These are phyloP conservation scores for Zygosaccharomyces pseudobailii DNA, from an alignment of 1,139 yeast species.

Conservation along the genomic window DNA sequence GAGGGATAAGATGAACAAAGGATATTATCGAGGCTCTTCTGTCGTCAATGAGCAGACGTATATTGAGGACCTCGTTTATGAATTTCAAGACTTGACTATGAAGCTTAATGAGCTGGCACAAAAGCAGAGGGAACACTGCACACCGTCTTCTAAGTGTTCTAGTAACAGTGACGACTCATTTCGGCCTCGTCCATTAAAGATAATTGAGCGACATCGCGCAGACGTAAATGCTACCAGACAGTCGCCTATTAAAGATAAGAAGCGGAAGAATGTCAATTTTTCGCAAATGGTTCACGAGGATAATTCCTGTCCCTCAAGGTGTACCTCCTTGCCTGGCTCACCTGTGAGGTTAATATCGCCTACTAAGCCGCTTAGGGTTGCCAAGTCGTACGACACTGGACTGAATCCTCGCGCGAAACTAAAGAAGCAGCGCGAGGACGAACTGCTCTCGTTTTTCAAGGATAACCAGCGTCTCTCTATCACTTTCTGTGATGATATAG, in stretches of 20 bases:
- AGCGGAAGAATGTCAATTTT: constrained; percentile 6
- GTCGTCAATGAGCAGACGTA: constrained; percentile 10
- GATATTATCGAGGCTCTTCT: constrained; percentile 10
- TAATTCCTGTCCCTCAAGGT: constrained; percentile 5
- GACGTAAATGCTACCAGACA: constrained; percentile 6
- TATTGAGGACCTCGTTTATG: constrained; percentile 24
- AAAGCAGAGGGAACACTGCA: constrained; percentile 4
- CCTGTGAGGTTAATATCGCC: constrained; percentile 11
- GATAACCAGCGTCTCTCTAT: constrained; percentile 32
- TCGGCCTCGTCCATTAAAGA: constrained; percentile 30
- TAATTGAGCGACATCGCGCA: constrained; percentile 19
- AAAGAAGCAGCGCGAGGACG: constrained; percentile 11
- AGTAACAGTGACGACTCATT: constrained; percentile 22
- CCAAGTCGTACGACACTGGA: constrained; percentile 28
- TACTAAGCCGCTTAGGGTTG: constrained; percentile 16
- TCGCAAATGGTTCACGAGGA: not conserved
- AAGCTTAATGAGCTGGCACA: constrained; percentile 25
- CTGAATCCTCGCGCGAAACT: constrained; percentile 15
- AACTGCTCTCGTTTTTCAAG: constrained; percentile 22
- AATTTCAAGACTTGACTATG: constrained; percentile 25
- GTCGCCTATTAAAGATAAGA: constrained; percentile 10
- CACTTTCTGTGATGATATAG: constrained; percentile 27
- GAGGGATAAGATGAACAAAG: constrained; percentile 17
- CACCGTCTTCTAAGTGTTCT: constrained; percentile 23
- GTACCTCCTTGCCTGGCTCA: constrained; percentile 20